A percentile compares a stretch with the other conserved stretches of the same genome.
Evolutionary conservation across 306 rosid genomes (phyloP).

Genomic region (Dalbergia cochinchinensis): DNA sequence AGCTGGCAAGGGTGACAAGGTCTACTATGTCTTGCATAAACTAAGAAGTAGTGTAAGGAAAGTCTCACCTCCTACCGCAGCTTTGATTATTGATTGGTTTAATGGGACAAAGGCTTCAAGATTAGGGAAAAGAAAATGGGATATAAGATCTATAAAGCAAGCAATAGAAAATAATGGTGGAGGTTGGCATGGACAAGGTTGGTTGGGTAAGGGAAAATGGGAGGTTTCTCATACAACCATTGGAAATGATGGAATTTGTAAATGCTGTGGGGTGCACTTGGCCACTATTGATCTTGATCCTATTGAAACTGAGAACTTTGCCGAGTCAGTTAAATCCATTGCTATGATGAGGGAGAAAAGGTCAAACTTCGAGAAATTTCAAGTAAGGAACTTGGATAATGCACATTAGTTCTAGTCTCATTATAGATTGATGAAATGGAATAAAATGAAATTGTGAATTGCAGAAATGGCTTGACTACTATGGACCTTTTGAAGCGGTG

Average conservation of each 20-base stretch:
- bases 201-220: slow-evolving; percentile 97
- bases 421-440: slow-evolving; percentile 35
- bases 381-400: slow-evolving; percentile 63
- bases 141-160: slow-evolving; percentile 56
- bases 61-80: slow-evolving; percentile 67
- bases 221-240: slow-evolving; percentile 59
- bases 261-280: slow-evolving; percentile 74
- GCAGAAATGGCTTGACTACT: slow-evolving; percentile 91
- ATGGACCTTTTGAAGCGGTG: slow-evolving; percentile 97
- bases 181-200: slow-evolving; percentile 97
- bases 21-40: slow-evolving; percentile 84
- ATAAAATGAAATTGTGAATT: slow-evolving; percentile 38
- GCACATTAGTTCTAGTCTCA: slow-evolving; percentile 28
- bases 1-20: slow-evolving; percentile 69
- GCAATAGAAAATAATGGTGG: slow-evolving; percentile 87
- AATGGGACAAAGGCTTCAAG: slow-evolving; percentile 73
- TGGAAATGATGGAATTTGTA: slow-evolving; percentile 83
- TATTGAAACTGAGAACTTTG: slow-evolving; percentile 84
- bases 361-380: slow-evolving; percentile 82
- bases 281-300: slow-evolving; percentile 92
- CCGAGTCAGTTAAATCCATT: slow-evolving; percentile 85
- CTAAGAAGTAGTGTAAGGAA: slow-evolving; percentile 73
- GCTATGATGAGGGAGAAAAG: slow-evolving; percentile 74
- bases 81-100: slow-evolving; percentile 78
- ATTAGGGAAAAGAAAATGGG: slow-evolving; percentile 84